phyloP scores from a whole-genome alignment of 495 filamentous ascomycete genomes.

The Hyaloscypha finlandica region DNA sequence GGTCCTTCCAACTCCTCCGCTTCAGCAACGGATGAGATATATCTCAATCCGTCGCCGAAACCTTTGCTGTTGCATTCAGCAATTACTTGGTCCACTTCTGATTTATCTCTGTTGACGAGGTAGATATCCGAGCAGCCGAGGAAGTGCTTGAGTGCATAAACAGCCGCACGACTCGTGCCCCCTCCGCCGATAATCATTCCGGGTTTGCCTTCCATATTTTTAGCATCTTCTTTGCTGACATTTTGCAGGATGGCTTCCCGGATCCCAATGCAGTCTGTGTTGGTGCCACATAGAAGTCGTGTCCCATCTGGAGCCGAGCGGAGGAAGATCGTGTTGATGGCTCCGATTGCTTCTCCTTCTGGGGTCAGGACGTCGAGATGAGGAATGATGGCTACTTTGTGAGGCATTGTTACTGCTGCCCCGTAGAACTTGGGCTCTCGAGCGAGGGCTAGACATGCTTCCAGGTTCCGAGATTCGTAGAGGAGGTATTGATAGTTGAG shows the following conservation, averaged over 20 bases:
- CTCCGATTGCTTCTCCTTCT: slow-evolving; percentile 67
- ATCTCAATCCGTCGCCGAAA: slow-evolving; percentile 52
- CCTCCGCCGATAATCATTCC: slow-evolving; percentile 58
- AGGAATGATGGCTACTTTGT: slow-evolving; percentile 69
- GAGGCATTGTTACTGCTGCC: slow-evolving; percentile 73
- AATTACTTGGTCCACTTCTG: slow-evolving; percentile 65
- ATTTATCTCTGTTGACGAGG: slow-evolving; percentile 65
- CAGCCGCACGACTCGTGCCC: slow-evolving; percentile 67
- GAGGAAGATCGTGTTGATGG: slow-evolving; percentile 74
- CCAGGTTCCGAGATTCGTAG: slow-evolving; percentile 53
- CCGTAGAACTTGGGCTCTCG: slow-evolving; percentile 58
- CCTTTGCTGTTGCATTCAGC: slow-evolving; percentile 53
- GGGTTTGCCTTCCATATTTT: slow-evolving; percentile 26
- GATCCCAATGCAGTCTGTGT: slow-evolving; percentile 76
- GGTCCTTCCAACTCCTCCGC: slow-evolving; percentile 58
- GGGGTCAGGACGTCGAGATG: slow-evolving; percentile 69
- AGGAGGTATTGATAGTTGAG: slow-evolving; percentile 65
- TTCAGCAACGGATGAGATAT: slow-evolving; percentile 56
- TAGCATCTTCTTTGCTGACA: slow-evolving; percentile 37
- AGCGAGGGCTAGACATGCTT: slow-evolving; percentile 52
- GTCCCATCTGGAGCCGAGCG: slow-evolving; percentile 44
- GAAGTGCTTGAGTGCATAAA: slow-evolving; percentile 68
- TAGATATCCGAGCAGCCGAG: slow-evolving; percentile 67
- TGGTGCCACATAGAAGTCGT: slow-evolving; percentile 62
- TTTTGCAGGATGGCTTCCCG: slow-evolving; percentile 68